Conservation (phyloP, 2,329 filamentous ascomycete species). For the Chaetoscypha palmicola region DNA sequence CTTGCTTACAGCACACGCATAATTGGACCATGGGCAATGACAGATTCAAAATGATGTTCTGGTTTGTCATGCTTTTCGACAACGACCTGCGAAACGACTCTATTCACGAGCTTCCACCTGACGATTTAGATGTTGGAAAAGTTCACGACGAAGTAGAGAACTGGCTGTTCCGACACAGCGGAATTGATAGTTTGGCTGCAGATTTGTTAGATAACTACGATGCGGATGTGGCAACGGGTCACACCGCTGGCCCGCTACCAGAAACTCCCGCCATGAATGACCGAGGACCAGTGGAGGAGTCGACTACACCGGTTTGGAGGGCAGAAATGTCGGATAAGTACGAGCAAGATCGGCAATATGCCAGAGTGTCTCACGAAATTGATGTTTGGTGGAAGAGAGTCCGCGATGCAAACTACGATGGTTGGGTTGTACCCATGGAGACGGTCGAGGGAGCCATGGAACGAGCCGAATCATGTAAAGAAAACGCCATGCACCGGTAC, state of each 20-base stretch:
- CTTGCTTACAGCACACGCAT: constrained; percentile 58
- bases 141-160: constrained; percentile 55
- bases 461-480: constrained; percentile 51
- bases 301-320: constrained; percentile 28
- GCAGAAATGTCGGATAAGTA: constrained; percentile 47
- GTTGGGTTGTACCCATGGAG: constrained; percentile 53
- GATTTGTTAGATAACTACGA: constrained; percentile 49
- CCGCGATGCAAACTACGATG: constrained; percentile 52
- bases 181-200: constrained; percentile 49
- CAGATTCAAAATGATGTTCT: constrained; percentile 63
- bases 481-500: constrained; percentile 48
- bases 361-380: constrained; percentile 56
- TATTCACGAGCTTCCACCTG: constrained; percentile 41
- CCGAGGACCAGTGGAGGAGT: constrained; percentile 18
- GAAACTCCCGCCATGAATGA: constrained; percentile 19
- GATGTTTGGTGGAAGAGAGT: constrained; percentile 59
- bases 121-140: constrained; percentile 46
- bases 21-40: constrained; percentile 66
- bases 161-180: constrained; percentile 55
- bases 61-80: constrained; percentile 59
- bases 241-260: constrained; percentile 29
- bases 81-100: constrained; percentile 46
- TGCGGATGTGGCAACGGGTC: constrained; percentile 23
- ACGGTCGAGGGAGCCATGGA: constrained; percentile 52
- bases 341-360: constrained; percentile 52